These are phyloP conservation scores for Bassia scoparia DNA, from an alignment of 148 eudicot species.

Conservation along the genomic window DNA sequence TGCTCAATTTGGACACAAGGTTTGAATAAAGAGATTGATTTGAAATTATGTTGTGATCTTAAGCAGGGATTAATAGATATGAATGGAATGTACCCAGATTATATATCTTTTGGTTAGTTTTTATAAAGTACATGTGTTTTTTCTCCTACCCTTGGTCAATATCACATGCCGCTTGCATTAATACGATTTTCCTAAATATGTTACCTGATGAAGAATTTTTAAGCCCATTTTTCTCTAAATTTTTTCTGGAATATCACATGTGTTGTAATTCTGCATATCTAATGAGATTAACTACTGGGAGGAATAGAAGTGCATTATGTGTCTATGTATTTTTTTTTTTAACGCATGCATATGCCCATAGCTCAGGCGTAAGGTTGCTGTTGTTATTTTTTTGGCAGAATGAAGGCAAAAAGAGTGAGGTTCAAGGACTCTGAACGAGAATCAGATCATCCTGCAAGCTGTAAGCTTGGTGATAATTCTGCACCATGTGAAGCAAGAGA, in stretches of 20 bases:
- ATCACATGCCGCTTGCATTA: neutral
- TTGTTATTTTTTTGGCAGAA: constrained; percentile 24
- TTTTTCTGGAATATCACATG: no score
- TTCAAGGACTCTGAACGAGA: constrained; percentile 31
- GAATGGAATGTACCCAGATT: neutral
- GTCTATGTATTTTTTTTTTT: neutral
- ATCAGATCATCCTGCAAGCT: constrained; percentile 8
- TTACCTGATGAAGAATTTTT: neutral
- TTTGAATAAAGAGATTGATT: no score
- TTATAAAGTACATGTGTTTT: neutral
- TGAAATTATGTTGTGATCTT: neutral
- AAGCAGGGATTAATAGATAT: neutral
- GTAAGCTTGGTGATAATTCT: constrained; percentile 14
- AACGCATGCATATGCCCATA: neutral
- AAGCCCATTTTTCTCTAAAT: neutral
- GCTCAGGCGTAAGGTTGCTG: neutral
- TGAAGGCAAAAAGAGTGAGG: constrained; percentile 41
- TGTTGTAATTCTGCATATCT: neutral
- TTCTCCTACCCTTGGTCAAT: neutral
- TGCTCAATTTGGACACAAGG: no score
- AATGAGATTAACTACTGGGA: neutral
- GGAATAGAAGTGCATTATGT: neutral
- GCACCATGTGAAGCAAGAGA: constrained; percentile 22
- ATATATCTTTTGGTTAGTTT: neutral
- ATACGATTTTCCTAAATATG: neutral